Percentiles rank a stretch among this genome's conserved stretches.
Evolutionary conservation across 306 rosid species (phyloP).

Genomic region (Prunus mira): DNA sequence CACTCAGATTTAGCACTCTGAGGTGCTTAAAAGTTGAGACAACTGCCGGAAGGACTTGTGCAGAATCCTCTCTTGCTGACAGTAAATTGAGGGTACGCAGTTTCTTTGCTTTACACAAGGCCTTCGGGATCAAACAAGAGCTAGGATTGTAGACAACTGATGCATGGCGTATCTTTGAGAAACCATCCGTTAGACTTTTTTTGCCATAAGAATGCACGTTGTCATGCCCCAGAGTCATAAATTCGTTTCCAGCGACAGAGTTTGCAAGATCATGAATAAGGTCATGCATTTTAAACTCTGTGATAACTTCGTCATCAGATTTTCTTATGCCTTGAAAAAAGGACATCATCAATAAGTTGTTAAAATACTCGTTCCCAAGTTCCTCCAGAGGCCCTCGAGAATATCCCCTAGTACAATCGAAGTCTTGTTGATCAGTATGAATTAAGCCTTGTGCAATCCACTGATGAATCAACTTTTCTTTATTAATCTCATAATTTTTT

Average conservation of each 20-base stretch:
- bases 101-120: conserved; percentile 15
- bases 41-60: conserved; percentile 4
- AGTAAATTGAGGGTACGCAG: conserved; percentile 20
- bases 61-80: conserved; percentile 7
- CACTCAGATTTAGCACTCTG: conserved; percentile 19
- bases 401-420: too few relatives aligned
- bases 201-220: too few relatives aligned
- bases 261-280: conserved; percentile 27
- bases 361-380: conserved; percentile 29
- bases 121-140: conserved; percentile 4
- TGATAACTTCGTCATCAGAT: not conserved
- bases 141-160: conserved; percentile 22
- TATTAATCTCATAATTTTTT: conserved; percentile 22
- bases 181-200: too few relatives aligned
- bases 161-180: conserved; percentile 19
- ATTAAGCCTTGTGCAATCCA: conserved; percentile 34
- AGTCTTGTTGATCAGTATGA: too few relatives aligned
- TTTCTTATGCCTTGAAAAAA: conserved; percentile 27
- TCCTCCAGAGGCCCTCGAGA: too few relatives aligned
- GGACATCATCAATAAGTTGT: conserved; percentile 20
- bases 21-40: conserved; percentile 20
- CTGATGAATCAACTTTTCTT: conserved; percentile 27
- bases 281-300: conserved; percentile 26
- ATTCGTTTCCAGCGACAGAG: conserved; percentile 21
- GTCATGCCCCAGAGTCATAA: conserved; percentile 6